Evolutionary conservation across 2,329 filamentous ascomycete genomes (phyloP).

Genomic region (Aspergillus vadensis): DNA sequence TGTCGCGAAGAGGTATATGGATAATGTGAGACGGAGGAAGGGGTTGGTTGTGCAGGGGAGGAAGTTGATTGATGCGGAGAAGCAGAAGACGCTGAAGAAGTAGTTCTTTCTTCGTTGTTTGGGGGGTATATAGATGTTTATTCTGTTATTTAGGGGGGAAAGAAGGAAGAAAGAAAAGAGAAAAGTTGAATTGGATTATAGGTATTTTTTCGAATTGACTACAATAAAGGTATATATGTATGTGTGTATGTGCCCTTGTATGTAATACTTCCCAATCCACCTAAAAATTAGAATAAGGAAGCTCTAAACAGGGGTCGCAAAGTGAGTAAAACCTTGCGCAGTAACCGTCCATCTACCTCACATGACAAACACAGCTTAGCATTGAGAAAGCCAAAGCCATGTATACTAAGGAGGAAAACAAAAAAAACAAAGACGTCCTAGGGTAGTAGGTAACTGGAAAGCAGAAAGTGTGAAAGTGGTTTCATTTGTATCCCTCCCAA

Average conservation of each 20-base stretch:
- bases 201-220: not conserved
- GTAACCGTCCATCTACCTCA: conserved; percentile 41
- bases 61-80: conserved; percentile 82
- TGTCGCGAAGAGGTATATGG: conserved; percentile 94
- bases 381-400: conserved; percentile 44
- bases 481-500: conserved; percentile 1
- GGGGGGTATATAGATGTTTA: too few relatives aligned
- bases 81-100: conserved; percentile 75
- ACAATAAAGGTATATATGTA: conserved; percentile 3
- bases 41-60: conserved; percentile 79
- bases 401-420: conserved; percentile 44
- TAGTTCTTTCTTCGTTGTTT: conserved; percentile 21
- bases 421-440: not conserved
- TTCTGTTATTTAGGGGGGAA: too few relatives aligned
- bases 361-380: conserved; percentile 49
- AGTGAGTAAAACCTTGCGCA: conserved; percentile 29
- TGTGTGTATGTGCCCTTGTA: conserved; percentile 33
- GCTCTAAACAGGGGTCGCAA: conserved; percentile 28
- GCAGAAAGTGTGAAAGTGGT: not conserved
- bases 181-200: too few relatives aligned
- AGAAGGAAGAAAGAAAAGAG: too few relatives aligned
- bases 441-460: not conserved
- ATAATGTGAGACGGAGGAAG: conserved; percentile 82
- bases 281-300: conserved; percentile 18
- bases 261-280: conserved; percentile 20